Evolutionary conservation across 768 basidiomycete genomes (phyloP), one percentile per base, ranked within the genome.

Genomic region (Tulasnella sp.): DNA sequence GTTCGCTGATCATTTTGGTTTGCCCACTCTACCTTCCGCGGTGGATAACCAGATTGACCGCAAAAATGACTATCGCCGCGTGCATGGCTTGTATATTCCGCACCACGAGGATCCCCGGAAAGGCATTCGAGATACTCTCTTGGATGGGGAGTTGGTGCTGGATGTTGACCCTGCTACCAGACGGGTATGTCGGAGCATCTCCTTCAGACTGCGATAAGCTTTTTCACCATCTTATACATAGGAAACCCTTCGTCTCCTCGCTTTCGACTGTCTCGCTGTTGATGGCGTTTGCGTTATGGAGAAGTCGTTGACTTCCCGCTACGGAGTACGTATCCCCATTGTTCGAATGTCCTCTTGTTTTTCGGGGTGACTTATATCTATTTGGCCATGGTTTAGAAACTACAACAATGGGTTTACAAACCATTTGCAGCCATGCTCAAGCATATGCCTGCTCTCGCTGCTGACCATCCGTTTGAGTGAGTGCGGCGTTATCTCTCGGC

Each of bases 91-190:
- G 56, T 94, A 89, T 86, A 98, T 99, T 83, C 98, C 97, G 34
- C 94, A 97, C 83, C 92, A 93, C 82, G 94, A 93, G 82, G 88
- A 92, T 80, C 91, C 90, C 2, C 86, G 86, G 81, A 87, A 86
- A 27, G 92, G 93, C 3, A 88, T 98, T 56, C 88, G 89, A 81
- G 92, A 93, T 83, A 94, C 94, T 0, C 87, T 99, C 14, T 85
- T 99, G 27, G 98, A 99, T 83, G 98, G 95, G 48, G 98, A 99
- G 84, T 90, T 99, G 62, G 96, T 99, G 7, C 87, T 95, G 76
- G 98, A 99, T 83, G 89, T 92, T 36, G 95, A 98, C 84, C 93
- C 92, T 12, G 95, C 92, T 44, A 90, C 90, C 71, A 86, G 88
- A 83, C 42, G 39, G 71, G 77, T 62, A n/a, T 16, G 58, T 78